These are phyloP conservation scores for Aureobasidium namibiae DNA, from an alignment of 2,329 filamentous ascomycete genomes.

Conservation along the genomic window DNA sequence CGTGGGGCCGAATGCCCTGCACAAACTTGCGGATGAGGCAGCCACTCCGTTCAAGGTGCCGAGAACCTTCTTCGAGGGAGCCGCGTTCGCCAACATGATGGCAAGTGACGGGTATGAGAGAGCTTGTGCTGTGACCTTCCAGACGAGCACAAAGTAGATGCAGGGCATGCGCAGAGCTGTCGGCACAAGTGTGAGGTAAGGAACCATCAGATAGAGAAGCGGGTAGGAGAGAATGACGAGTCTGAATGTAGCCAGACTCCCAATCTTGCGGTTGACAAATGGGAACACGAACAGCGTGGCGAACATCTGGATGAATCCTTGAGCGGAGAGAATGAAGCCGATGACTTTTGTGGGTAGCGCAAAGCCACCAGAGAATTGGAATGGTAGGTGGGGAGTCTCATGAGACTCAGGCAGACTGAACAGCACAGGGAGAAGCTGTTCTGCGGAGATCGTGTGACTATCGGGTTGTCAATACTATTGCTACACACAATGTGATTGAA, in stretches of 20 bases:
- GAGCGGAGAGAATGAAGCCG: slow-evolving; percentile 78
- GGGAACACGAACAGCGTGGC: slow-evolving; percentile 82
- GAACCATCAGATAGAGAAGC: slow-evolving; percentile 74
- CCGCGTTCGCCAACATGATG: slow-evolving; percentile 82
- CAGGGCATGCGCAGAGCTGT: slow-evolving; percentile 60
- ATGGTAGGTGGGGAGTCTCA: slow-evolving; percentile 56
- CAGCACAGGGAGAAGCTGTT: slow-evolving; percentile 87
- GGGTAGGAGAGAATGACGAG: slow-evolving; percentile 77
- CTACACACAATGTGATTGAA: slow-evolving; percentile 13
- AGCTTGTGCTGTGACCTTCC: slow-evolving; percentile 89
- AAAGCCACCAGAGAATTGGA: slow-evolving; percentile 84
- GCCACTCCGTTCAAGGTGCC: slow-evolving; percentile 90
- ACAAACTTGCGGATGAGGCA: slow-evolving; percentile 82
- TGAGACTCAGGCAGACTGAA: slow-evolving; percentile 60
- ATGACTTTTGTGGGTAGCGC: slow-evolving; percentile 75
- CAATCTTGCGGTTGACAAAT: slow-evolving; percentile 63
- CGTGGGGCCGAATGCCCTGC: slow-evolving; percentile 79
- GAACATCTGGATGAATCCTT: slow-evolving; percentile 83
- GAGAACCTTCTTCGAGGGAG: slow-evolving; percentile 73
- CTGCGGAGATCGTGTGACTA: slow-evolving; percentile 94
- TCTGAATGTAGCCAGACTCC: slow-evolving; percentile 73
- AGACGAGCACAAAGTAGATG: slow-evolving; percentile 69
- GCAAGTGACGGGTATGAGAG: slow-evolving; percentile 86
- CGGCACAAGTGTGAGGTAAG: slow-evolving; percentile 82
- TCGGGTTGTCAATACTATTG: neutral